Conservation (phyloP, 139 green algal genomes). For the Chlamydomonas eustigma region DNA sequence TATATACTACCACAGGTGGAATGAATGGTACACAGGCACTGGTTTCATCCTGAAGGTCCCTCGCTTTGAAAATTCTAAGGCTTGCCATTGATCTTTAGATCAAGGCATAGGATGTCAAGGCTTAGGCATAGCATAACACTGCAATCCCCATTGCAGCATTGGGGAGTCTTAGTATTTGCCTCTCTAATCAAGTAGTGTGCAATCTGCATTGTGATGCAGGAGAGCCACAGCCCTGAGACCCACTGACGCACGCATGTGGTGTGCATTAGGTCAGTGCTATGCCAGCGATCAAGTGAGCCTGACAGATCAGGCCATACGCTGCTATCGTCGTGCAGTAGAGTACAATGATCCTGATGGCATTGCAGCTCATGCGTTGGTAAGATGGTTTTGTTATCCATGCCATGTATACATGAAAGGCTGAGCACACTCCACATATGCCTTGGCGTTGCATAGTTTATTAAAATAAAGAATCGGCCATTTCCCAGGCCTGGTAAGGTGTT, state of each 20-base stretch:
- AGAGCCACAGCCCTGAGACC: conserved; percentile 73
- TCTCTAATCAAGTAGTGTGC: not conserved
- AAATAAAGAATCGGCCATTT: not conserved
- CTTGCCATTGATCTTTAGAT: not conserved
- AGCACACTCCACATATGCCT: not conserved
- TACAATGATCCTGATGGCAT: conserved; percentile 82
- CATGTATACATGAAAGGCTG: too few species aligned
- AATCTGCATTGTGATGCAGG: conserved; percentile 23
- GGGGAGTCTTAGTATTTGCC: too few species aligned
- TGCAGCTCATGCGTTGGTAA: conserved; percentile 70
- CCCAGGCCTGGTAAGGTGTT: not conserved
- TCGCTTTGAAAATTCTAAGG: not conserved
- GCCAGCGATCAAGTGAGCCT: conserved; percentile 37
- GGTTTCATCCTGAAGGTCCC: not conserved
- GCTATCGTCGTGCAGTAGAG: conserved; percentile 75
- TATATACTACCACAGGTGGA: conserved; percentile 55
- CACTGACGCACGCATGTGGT: conserved; percentile 95
- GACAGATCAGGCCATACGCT: conserved; percentile 66
- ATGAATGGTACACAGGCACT: not conserved
- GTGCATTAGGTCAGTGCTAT: conserved; percentile 94
- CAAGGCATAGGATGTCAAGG: not conserved
- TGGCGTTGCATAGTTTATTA: not conserved
- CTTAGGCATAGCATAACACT: conserved; percentile 30
- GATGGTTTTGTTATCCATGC: too few species aligned
- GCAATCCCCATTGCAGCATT: too few species aligned